phyloP scores from a whole-genome alignment of 768 basidiomycete genomes.

The Boletales sp. region DNA sequence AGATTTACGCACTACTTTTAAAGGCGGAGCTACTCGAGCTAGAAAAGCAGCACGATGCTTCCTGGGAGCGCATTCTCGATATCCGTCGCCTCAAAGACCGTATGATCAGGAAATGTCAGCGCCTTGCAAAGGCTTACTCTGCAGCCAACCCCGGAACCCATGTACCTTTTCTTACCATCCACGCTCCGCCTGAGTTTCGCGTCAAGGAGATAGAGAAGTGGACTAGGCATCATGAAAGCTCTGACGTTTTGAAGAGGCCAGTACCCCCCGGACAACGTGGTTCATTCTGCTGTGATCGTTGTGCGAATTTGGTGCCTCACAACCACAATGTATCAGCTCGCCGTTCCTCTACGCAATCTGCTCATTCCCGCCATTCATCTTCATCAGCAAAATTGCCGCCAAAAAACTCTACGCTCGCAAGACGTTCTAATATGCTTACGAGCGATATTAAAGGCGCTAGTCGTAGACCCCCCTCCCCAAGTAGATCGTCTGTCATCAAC shows the following conservation, averaged over 20 bases:
- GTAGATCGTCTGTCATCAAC: slow-evolving; percentile 7
- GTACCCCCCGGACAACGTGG: slow-evolving; percentile 20
- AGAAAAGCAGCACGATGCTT: slow-evolving; percentile 48
- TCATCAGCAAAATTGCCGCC: slow-evolving; percentile 15
- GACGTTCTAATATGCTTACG: slow-evolving; percentile 16
- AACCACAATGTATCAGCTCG: slow-evolving; percentile 26
- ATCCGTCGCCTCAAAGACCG: slow-evolving; percentile 78
- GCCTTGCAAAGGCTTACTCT: slow-evolving; percentile 48
- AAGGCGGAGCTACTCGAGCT: slow-evolving; percentile 61
- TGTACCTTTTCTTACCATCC: slow-evolving; percentile 58
- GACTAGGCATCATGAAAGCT: slow-evolving; percentile 50
- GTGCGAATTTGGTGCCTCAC: slow-evolving; percentile 32
- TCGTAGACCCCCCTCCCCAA: slow-evolving; percentile 9
- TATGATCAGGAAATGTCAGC: slow-evolving; percentile 77
- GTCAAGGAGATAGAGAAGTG: slow-evolving; percentile 79
- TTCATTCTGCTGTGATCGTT: slow-evolving; percentile 33
- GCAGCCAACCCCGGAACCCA: slow-evolving; percentile 37
- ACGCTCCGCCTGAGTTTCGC: slow-evolving; percentile 69
- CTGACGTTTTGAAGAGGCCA: slow-evolving; percentile 22
- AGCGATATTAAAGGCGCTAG: slow-evolving; percentile 1
- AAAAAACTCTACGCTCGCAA: slow-evolving; percentile 12
- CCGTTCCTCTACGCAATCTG: slow-evolving; percentile 24
- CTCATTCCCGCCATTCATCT: slow-evolving; percentile 25
- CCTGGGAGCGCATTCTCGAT: slow-evolving; percentile 68
- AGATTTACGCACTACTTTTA: slow-evolving; percentile 63